These are phyloP conservation scores for Nannizzia gypsea DNA, from an alignment of 2,329 filamentous ascomycete genomes.

Conservation along the genomic window DNA sequence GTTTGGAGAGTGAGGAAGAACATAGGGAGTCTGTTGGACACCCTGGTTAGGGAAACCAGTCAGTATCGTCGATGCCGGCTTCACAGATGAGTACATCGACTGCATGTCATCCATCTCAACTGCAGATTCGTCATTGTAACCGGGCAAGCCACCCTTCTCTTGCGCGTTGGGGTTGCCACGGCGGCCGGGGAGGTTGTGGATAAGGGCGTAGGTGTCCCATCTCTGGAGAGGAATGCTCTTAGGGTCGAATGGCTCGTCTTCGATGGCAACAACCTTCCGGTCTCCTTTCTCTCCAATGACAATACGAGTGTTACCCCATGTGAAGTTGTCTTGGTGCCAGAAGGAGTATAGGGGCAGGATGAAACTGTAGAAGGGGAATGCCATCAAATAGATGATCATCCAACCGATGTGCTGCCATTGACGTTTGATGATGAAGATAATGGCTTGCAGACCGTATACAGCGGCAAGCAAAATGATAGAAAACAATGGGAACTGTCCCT, in stretches of 20 bases:
- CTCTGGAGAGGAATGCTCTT: conserved; percentile 85
- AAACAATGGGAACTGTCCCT: conserved; percentile 69
- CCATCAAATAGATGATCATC: conserved; percentile 98
- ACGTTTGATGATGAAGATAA: conserved; percentile 92
- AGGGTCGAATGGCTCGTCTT: conserved; percentile 78
- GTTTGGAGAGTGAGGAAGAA: conserved; percentile 72
- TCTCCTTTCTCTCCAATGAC: conserved; percentile 88
- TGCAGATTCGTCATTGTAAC: conserved; percentile 63
- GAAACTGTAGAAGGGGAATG: conserved; percentile 88
- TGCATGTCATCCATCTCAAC: conserved; percentile 95
- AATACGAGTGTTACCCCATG: conserved; percentile 96
- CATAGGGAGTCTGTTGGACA: conserved; percentile 49
- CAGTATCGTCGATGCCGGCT: conserved; percentile 73
- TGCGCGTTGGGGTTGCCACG: conserved; percentile 60
- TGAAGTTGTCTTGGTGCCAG: conserved; percentile 99
- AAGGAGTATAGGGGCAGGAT: conserved; percentile 90
- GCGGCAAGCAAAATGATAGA: conserved; percentile 80
- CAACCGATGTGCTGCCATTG: conserved; percentile 98
- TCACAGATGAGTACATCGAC: conserved; percentile 85
- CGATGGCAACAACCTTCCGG: conserved; percentile 78
- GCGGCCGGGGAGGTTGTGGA: conserved; percentile 81
- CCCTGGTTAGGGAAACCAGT: conserved; percentile 63
- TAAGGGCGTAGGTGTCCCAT: conserved; percentile 89
- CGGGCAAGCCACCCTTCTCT: conserved; percentile 43
- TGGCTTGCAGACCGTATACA: conserved; percentile 87